These are phyloP conservation scores for Notholithocarpus densiflorus DNA, from an alignment of 306 rosid species.

Conservation along the genomic window DNA sequence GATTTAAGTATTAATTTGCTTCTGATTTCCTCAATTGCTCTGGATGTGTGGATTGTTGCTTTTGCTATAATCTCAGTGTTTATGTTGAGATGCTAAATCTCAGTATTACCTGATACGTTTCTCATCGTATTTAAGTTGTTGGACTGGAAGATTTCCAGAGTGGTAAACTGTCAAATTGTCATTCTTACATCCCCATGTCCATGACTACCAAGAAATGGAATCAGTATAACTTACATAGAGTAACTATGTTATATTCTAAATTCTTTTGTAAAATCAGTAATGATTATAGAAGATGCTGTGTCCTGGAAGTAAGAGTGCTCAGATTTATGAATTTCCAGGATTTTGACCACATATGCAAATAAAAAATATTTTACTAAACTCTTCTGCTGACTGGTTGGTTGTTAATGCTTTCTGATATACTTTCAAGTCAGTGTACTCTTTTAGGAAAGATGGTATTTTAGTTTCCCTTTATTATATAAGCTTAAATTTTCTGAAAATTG, in stretches of 20 bases:
- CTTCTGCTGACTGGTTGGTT: not conserved
- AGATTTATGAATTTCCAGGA: not conserved
- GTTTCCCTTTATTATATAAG: not conserved
- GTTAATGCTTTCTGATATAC: not conserved
- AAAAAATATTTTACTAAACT: not conserved
- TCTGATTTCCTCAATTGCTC: not conserved
- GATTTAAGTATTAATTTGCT: slow-evolving; percentile 1
- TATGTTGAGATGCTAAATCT: not conserved
- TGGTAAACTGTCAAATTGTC: not conserved
- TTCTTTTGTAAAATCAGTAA: not conserved
- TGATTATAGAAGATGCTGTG: not conserved
- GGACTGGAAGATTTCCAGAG: not conserved
- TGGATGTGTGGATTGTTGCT: not conserved
- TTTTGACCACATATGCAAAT: not conserved
- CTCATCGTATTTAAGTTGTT: not conserved
- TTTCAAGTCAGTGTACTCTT: not conserved
- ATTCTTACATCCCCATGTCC: not conserved
- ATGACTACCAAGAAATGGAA: not conserved
- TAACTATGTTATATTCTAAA: not conserved
- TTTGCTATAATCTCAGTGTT: not conserved
- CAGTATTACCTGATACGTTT: not conserved
- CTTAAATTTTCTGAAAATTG: not conserved
- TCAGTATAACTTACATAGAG: not conserved
- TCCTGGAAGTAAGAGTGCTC: not conserved
- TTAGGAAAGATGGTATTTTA: not conserved